Base-by-base conservation (phyloP, 129 eudicot species). In the Flaveria robusta region DNA sequence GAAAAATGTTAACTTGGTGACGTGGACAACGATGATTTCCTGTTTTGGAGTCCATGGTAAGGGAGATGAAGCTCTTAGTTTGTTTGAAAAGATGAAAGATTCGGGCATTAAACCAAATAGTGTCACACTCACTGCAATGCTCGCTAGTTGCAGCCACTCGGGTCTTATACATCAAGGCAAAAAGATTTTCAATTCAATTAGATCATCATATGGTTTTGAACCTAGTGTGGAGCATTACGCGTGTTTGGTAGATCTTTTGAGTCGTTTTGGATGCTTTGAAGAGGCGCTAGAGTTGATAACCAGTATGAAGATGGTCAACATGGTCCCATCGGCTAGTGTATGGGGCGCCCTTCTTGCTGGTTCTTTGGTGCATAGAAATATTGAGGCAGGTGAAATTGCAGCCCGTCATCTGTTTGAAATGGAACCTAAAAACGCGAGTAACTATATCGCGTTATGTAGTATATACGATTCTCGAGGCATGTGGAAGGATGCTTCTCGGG, bases 301-400 rank as follows among this genome's bases (percentile, higher is more conserved):
- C 19, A 29, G 16, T 50, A 82, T 75, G 89, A 71, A 58, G 49
- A 23, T 13, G 74, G 82, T 51, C 22, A 74, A 65, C 54, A 22
- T 20, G 74, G 78, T 45, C 51, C 77, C 86, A 3, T 24, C 84
- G 0, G 77, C 84, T 3, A 79, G 89, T 52, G 76, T 82, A 12
- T 82, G 86, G 86, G 89, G 89, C 16, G 84, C 89, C 27, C 84
- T 85, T 71, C 79, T 85, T 19, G 78, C 86, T 42, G 86, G 82
- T 55, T 85, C 77, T 27, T 16, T 85, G 82, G 74, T 79, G 70
- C 81, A 80, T 62, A 79, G 59, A 63, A 79, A 82, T 75, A 60
- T 79, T 68, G 82, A 82, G 79, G 58, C 73, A 7, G 89, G 84
- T 26, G 89, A 85, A 66, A 75, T 79, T 23, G 86, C 86, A 2